Conservation (phyloP, 306 rosid species). For the Herpetospermum pedunculosum region DNA sequence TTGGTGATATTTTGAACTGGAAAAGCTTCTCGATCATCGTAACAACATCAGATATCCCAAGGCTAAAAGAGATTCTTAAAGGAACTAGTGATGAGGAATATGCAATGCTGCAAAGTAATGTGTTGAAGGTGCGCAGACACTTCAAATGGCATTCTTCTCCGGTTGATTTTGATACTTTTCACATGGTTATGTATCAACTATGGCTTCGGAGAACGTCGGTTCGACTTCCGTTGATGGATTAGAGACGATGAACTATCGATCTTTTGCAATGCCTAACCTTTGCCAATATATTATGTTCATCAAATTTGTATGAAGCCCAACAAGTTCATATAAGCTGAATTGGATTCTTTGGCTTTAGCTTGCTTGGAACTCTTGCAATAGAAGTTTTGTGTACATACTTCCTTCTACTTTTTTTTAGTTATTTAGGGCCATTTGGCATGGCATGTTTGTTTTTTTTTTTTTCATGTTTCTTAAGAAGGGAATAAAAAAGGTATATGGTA, state of each 20-base stretch:
- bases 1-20: constrained; percentile 62
- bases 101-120: constrained; percentile 37
- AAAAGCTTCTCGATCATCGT: constrained; percentile 52
- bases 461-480: neutral
- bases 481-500: neutral
- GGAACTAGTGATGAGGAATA: constrained; percentile 37
- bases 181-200: constrained; percentile 76
- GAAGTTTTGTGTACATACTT: neutral
- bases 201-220: constrained; percentile 73
- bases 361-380: neutral
- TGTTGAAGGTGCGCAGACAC: constrained; percentile 55
- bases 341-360: neutral
- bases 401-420: neutral
- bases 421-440: neutral
- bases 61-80: constrained; percentile 47
- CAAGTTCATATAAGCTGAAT: neutral
- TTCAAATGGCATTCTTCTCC: constrained; percentile 76
- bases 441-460: neutral
- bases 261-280: neutral
- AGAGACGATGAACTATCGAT: neutral
- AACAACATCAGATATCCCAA: constrained; percentile 46
- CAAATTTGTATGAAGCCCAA: neutral
- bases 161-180: constrained; percentile 52
- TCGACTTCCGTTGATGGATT: constrained; percentile 9
- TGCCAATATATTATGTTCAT: neutral